Conservation (phyloP, 1,284 basidiomycete genomes). For the Ganoderma leucocontextum region DNA sequence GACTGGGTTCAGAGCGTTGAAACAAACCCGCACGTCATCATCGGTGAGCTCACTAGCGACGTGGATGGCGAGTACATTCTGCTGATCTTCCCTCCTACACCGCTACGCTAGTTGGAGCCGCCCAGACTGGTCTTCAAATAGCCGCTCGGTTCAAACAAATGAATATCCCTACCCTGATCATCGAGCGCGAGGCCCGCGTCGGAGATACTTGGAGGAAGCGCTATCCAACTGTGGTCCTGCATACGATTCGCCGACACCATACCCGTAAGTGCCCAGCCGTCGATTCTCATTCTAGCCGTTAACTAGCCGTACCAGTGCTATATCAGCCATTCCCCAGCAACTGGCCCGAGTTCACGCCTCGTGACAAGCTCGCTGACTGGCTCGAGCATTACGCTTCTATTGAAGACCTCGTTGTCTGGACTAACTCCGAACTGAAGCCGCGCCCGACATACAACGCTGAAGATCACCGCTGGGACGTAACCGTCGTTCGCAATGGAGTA, state of each 20-base stretch:
- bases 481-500: slow-evolving; percentile 50
- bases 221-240: slow-evolving; percentile 57
- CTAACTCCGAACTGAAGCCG: slow-evolving; percentile 51
- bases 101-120: slow-evolving; percentile 53
- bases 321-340: slow-evolving; percentile 43
- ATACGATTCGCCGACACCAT: slow-evolving; percentile 50
- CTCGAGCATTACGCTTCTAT: slow-evolving; percentile 68
- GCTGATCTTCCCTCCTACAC: not conserved
- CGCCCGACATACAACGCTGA: slow-evolving; percentile 47
- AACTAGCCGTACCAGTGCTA: slow-evolving; percentile 44
- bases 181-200: slow-evolving; percentile 55
- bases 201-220: slow-evolving; percentile 64
- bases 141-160: slow-evolving; percentile 61
- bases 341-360: slow-evolving; percentile 42
- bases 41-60: not conserved
- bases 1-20: slow-evolving; percentile 32
- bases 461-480: slow-evolving; percentile 59
- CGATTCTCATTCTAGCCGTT: not conserved
- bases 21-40: slow-evolving; percentile 23
- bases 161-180: slow-evolving; percentile 54
- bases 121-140: slow-evolving; percentile 60
- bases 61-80: not conserved
- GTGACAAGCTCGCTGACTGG: slow-evolving; percentile 64
- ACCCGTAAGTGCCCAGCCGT: slow-evolving; percentile 38
- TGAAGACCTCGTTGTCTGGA: slow-evolving; percentile 72